Percentiles rank a stretch among this genome's conserved stretches.
Conservation (phyloP, 202 grass and related monocot genomes). For the Cymbopogon flexuosus region DNA sequence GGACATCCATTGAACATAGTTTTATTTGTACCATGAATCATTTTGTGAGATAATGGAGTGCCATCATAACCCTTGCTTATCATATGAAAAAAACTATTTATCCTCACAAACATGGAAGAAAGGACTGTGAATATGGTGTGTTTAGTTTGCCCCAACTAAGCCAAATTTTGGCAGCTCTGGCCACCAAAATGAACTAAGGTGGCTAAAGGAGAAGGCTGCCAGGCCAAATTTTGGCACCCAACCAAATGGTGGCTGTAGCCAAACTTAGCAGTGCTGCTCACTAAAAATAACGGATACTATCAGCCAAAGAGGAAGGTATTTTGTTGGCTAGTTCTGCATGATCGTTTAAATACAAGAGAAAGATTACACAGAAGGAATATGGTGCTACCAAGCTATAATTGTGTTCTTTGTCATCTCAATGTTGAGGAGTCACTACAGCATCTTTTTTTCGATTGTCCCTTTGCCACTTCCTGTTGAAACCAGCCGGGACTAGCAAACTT, state of each 20-base stretch:
- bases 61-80: neutral
- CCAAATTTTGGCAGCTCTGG: neutral
- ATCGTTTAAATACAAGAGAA: too few relatives aligned
- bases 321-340: too few relatives aligned
- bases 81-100: neutral
- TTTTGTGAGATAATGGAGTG: constrained; percentile 7
- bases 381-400: too few relatives aligned
- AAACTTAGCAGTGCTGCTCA: neutral
- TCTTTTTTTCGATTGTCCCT: too few relatives aligned
- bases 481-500: too few relatives aligned
- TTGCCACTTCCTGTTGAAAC: too few relatives aligned
- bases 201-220: neutral
- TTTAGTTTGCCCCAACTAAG: neutral
- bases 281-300: neutral
- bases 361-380: too few relatives aligned
- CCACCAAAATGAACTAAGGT: neutral
- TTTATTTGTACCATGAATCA: neutral
- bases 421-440: too few relatives aligned
- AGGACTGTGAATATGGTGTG: neutral
- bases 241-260: neutral
- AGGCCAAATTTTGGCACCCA: neutral
- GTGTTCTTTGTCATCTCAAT: too few relatives aligned
- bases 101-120: neutral
- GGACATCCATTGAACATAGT: neutral
- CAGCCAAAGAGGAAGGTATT: too few relatives aligned